These are phyloP conservation scores for Zygoascus meyerae DNA, from an alignment of 1,139 yeast genomes.

Conservation along the genomic window DNA sequence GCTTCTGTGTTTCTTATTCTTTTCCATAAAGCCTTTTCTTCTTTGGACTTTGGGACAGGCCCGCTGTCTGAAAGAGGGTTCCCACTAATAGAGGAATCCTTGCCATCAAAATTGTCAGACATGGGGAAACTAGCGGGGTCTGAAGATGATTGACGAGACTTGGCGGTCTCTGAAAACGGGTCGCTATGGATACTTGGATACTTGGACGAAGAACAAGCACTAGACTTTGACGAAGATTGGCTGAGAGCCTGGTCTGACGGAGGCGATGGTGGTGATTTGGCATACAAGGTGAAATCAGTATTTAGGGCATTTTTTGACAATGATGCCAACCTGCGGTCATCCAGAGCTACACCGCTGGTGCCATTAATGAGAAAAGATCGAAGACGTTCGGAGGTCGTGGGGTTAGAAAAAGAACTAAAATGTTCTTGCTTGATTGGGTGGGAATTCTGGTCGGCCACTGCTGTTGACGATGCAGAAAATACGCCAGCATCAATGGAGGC, in stretches of 20 bases:
- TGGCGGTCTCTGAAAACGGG: too few relatives aligned
- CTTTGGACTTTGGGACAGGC: constrained; percentile 2
- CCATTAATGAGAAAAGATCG: constrained; percentile 2
- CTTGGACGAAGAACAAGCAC: not conserved
- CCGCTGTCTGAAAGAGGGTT: not conserved
- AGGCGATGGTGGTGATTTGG: constrained; percentile 1
- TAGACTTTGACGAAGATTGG: not conserved
- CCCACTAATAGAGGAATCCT: too few relatives aligned
- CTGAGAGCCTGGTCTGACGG: not conserved
- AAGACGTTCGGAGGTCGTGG: not conserved
- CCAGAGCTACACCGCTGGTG: not conserved
- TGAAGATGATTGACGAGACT: too few relatives aligned
- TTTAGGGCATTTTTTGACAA: not conserved
- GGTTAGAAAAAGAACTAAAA: not conserved
- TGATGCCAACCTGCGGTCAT: not conserved
- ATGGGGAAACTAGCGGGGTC: too few relatives aligned
- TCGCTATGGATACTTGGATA: too few relatives aligned
- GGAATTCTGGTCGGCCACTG: not conserved
- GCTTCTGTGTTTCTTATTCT: constrained; percentile 97
- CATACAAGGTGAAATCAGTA: constrained; percentile 1
- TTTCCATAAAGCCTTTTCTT: constrained; percentile 40
- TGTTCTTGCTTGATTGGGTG: not conserved
- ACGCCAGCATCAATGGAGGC: not conserved
- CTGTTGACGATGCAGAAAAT: not conserved
- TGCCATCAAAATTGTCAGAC: too few relatives aligned